phyloP scores from a whole-genome alignment of 306 rosid species.

The Rubus idaeus region DNA sequence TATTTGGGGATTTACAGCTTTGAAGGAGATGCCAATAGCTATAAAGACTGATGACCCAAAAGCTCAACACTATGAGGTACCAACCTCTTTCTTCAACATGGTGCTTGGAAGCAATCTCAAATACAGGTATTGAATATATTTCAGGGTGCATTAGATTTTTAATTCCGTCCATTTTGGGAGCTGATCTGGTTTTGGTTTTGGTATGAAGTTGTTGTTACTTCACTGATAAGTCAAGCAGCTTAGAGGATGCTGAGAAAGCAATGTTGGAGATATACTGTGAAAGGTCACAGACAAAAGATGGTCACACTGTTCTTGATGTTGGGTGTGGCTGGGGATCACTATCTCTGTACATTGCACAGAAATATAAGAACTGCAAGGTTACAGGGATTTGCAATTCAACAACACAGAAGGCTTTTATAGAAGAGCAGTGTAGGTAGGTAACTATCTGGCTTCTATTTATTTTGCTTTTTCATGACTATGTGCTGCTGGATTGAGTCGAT shows the following conservation, averaged over 20 bases:
- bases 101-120: conserved; percentile 81
- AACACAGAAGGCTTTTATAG: conserved; percentile 73
- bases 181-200: conserved; percentile 6
- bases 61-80: conserved; percentile 81
- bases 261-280: conserved; percentile 71
- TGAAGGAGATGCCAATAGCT: conserved; percentile 85
- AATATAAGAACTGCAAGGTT: conserved; percentile 63
- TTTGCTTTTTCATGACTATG: background rate
- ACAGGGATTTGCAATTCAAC: conserved; percentile 88
- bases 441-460: conserved; percentile 1
- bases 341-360: conserved; percentile 65
- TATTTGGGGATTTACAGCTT: conserved; percentile 39
- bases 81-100: conserved; percentile 85
- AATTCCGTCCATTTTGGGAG: background rate
- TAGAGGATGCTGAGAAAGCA: conserved; percentile 88
- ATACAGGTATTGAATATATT: conserved; percentile 52
- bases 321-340: conserved; percentile 99
- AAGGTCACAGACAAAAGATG: conserved; percentile 68
- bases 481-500: conserved; percentile 11
- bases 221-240: conserved; percentile 49
- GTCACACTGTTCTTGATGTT: conserved; percentile 73
- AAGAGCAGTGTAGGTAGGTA: conserved; percentile 55
- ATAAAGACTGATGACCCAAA: conserved; percentile 68
- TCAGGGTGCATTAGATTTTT: background rate
- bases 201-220: conserved; percentile 77